Conservation (phyloP, 2,329 filamentous ascomycete genomes). For the Aspergillus costaricaensis region DNA sequence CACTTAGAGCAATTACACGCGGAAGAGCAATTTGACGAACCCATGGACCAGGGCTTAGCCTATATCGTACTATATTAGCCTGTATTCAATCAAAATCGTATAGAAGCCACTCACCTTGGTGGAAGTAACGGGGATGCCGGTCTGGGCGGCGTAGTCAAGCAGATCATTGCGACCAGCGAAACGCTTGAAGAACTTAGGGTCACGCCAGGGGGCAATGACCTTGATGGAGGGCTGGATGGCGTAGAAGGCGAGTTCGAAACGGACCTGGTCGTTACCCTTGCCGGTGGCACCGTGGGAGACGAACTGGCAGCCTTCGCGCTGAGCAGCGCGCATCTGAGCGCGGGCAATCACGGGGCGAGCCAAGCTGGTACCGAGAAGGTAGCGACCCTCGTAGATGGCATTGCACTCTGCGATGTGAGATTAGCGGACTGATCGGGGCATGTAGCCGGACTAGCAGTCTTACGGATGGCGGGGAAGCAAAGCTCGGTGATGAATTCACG, state of each 20-base stretch:
- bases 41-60: conserved; percentile 57
- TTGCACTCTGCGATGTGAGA: conserved; percentile 42
- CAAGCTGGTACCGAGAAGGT: conserved; percentile 56
- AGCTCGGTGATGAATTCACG: conserved; percentile 78
- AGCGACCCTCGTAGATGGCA: conserved; percentile 68
- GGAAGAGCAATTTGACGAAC: conserved; percentile 49
- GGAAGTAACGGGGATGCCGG: conserved; percentile 50
- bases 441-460: conserved; percentile 13
- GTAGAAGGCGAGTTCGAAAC: conserved; percentile 54
- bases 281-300: conserved; percentile 51
- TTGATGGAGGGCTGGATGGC: conserved; percentile 51
- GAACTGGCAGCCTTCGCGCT: conserved; percentile 48
- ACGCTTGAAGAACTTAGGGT: conserved; percentile 51
- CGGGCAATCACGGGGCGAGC: conserved; percentile 53
- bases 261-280: conserved; percentile 53
- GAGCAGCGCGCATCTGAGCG: conserved; percentile 42
- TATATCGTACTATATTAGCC: conserved; percentile 10
- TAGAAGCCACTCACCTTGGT: conserved; percentile 38
- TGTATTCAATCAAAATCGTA: too few species aligned
- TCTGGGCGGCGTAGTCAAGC: conserved; percentile 51
- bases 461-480: conserved; percentile 69
- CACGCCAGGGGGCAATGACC: conserved; percentile 53
- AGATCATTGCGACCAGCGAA: conserved; percentile 53
- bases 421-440: neutral
- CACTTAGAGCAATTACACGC: conserved; percentile 35